Base-by-base conservation (phyloP, 2,329 filamentous ascomycete genomes). In the Cytospora leucostoma region DNA sequence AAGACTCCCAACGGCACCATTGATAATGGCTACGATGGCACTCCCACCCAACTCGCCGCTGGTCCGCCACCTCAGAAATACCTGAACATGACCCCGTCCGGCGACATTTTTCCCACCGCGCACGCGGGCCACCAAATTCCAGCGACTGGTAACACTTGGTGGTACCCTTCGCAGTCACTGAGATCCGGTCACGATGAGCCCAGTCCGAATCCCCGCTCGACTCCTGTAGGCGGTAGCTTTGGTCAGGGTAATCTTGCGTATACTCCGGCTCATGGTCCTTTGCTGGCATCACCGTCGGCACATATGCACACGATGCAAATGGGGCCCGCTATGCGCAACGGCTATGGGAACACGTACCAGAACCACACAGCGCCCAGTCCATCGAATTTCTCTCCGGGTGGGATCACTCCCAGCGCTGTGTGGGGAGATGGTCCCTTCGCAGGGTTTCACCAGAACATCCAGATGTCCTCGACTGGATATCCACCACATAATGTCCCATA, bases 1-100 rank as follows among this genome's bases (percentile, higher is more conserved):
- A 98, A 98, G 76, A 98, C 94, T 10, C 95, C 94, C 5, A 94
- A 89, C 71, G 95, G 94, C n/a, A 97, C 93, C 44, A 84, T 98
- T 66, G 89, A 94, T 68, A 92, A 91, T 60, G 93, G 92, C 12
- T 97, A 97, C 72, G 93, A 98, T 81, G 92, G 91, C 37, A 91
- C 91, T 6, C 87, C 88, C 1, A 82, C 88, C 27, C 89, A 92
- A 71, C 86, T 89, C 70, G 86, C 84, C 11, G 86, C 88, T 40
- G 90, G 90, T 44, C 89, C 89, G 7, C 91, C 91, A 44, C 88
- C 91, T 1, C 80, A 87, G 54, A 97, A 97, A 76, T 93, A 97
- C 73, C 86, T 97, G 73, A 81, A 95, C 21, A 80, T 96, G 34
- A 88, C 91, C 3, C 82, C 84, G 7, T 74, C 76, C 11, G 76